phyloP scores from a whole-genome alignment of 257 asterid genomes.

The Nicotiana noctiflora region DNA sequence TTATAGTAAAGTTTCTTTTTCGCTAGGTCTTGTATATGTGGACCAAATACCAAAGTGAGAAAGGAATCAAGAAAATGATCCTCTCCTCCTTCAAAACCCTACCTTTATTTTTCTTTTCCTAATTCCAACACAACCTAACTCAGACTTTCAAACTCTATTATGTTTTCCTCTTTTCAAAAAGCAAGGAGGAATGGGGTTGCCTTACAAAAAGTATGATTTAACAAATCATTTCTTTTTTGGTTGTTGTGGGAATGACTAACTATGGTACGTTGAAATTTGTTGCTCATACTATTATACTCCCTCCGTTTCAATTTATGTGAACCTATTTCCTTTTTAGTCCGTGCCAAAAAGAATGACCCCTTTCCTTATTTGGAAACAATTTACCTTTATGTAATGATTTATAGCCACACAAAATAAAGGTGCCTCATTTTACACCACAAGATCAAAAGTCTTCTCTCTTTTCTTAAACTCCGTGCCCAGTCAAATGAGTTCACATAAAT shows the following conservation, averaged over 20 bases:
- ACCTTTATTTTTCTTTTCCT: conserved; percentile 36
- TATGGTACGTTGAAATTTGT: conserved; percentile 9
- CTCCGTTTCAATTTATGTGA: no score
- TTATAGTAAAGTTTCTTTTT: not conserved
- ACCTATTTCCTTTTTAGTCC: no score
- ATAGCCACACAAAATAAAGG: no score
- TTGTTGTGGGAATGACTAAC: conserved; percentile 16
- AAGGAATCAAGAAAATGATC: conserved; percentile 38
- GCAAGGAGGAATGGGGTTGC: conserved; percentile 27
- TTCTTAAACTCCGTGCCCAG: no score
- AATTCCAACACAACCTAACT: conserved; percentile 50
- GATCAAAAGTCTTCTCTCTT: no score
- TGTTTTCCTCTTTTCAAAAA: conserved; percentile 42
- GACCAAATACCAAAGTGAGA: conserved; percentile 38
- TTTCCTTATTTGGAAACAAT: no score
- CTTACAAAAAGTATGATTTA: conserved; percentile 23
- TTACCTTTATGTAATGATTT: no score
- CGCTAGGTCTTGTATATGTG: not conserved
- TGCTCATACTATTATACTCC: not conserved
- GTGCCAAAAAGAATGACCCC: no score
- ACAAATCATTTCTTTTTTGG: conserved; percentile 14
- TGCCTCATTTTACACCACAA: no score
- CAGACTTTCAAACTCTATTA: conserved; percentile 34
- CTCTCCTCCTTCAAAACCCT: conserved; percentile 24
- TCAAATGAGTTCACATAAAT: no score